phyloP scores from a whole-genome alignment of 176 grass and related monocot genomes.

The Tuctoria greenei region DNA sequence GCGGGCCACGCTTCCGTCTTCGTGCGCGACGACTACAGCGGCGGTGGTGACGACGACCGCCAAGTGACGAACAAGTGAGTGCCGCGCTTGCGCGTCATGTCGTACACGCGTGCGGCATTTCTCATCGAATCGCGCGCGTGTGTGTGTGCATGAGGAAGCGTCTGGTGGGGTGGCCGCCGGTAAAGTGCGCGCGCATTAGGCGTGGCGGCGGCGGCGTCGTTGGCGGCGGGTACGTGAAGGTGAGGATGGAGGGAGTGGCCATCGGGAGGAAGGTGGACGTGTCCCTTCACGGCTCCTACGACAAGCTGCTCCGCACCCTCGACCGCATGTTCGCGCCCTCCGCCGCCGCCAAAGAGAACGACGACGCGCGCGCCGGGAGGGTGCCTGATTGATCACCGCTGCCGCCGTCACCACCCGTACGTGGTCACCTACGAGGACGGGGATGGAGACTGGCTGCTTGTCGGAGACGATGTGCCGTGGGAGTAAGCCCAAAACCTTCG shows the following conservation, averaged over 20 bases:
- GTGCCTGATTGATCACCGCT: not conserved
- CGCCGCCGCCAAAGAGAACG: not conserved
- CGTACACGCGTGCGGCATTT: too few species aligned
- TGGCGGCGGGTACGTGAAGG: constrained; percentile 59
- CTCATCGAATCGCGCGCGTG: too few species aligned
- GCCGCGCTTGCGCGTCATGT: not conserved
- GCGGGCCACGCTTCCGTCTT: constrained; percentile 43
- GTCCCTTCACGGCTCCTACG: constrained; percentile 55
- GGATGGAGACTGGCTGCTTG: constrained; percentile 76
- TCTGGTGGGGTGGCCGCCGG: constrained; percentile 79
- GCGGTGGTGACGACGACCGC: not conserved
- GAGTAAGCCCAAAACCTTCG: constrained; percentile 39
- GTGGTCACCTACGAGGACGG: constrained; percentile 65
- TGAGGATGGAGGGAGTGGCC: constrained; percentile 74
- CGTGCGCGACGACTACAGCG: not conserved
- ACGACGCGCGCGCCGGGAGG: not conserved
- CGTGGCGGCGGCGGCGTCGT: not conserved
- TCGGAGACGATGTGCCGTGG: constrained; percentile 82
- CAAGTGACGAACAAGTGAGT: constrained; percentile 37
- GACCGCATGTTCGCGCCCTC: constrained; percentile 52
- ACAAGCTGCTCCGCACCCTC: constrained; percentile 56
- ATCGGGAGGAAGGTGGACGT: constrained; percentile 87
- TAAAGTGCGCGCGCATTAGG: constrained; percentile 43
- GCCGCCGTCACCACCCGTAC: constrained; percentile 21
- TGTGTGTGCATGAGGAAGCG: constrained; percentile 31